Percentiles rank a stretch among this genome's conserved stretches.
Conservation (phyloP, 441 rosid genomes). For the Gossypium gossypioides region DNA sequence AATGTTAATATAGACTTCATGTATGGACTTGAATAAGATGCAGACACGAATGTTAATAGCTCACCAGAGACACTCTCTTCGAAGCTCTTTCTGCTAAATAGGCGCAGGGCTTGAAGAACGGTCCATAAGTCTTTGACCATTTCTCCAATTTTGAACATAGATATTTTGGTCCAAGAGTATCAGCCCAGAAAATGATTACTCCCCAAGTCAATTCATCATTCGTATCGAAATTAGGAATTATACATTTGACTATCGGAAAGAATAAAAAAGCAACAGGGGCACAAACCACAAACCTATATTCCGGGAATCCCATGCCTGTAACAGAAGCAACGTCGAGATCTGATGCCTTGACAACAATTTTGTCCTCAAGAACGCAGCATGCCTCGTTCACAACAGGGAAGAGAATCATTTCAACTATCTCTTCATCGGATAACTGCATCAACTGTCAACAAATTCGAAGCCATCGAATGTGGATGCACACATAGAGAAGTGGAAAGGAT, state of each 20-base stretch:
- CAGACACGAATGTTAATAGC: not conserved
- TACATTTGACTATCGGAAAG: not conserved
- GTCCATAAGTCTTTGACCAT: slow-evolving; percentile 7
- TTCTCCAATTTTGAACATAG: slow-evolving; percentile 5
- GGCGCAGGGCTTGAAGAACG: slow-evolving; percentile 8
- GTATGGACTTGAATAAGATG: not conserved
- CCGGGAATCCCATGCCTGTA: slow-evolving; percentile 2
- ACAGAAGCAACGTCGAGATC: slow-evolving; percentile 10
- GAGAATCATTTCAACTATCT: slow-evolving; percentile 8
- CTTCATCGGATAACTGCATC: not conserved
- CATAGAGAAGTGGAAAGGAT: not conserved
- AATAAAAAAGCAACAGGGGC: not conserved
- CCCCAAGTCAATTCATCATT: not conserved
- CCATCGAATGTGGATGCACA: not conserved
- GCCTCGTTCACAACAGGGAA: slow-evolving; percentile 8
- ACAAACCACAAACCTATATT: slow-evolving; percentile 7
- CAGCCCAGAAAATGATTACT: slow-evolving; percentile 3
- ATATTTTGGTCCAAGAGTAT: slow-evolving; percentile 5
- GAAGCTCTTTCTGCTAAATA: not conserved
- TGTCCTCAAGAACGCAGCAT: slow-evolving; percentile 1
- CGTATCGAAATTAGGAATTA: not conserved
- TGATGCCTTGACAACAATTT: not conserved
- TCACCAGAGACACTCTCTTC: slow-evolving; percentile 1
- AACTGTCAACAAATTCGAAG: not conserved
- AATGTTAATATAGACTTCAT: too few species aligned